Evolutionary conservation across 1,284 basidiomycete species (phyloP), one percentile per base, ranked within the genome.

Genomic region (Agaricales sp.): DNA sequence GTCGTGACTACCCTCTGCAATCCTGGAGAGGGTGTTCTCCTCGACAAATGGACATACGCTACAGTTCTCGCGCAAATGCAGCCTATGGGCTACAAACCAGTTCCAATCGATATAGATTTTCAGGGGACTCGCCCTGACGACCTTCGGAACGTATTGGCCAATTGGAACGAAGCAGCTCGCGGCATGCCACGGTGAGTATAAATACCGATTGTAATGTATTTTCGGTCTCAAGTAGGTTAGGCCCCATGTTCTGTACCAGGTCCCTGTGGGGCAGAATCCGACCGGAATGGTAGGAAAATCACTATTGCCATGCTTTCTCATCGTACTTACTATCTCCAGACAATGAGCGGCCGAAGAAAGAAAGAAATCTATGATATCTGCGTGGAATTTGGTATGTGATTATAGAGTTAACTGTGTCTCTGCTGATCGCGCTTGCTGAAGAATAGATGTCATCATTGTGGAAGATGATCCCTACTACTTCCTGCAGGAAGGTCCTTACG

Each of bases 401-500:
- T 58, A 47, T 44, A 19, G 13, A 19, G n/a, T n/a, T n/a, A n/a
- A n/a, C 21, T n/a, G 24, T 48, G 11, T n/a, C 57, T 37, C 50
- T 49, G n/a, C 8, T 41, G 12, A 19, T 51, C 26, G 49, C 13
- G 26, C 2, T 51, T 41, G 18, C 50, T 43, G 13, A n/a, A n/a
- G n/a, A n/a, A 11, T 57, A 78, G 78, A 89, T 55, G 57, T 86
- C 16, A 77, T 87, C 54, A 85, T 87, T 53, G 74, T 81, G 50
- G 86, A 90, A 66, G 86, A 89, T 55, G 87, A 90, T 63, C 88
- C 87, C 4, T 91, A 91, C 65, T 90, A 78, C 62, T 87, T 87
- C 67, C 67, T 92, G 16, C 83, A 85, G 60, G 62, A 77, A 53
- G 75, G 72, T 1, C 55, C 63, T 8, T 85, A 81, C 60, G 61